Percentiles rank a stretch among this genome's conserved stretches.
These are phyloP conservation scores for Syzygium syzygioides DNA, from an alignment of 441 rosid genomes.

Conservation along the genomic window DNA sequence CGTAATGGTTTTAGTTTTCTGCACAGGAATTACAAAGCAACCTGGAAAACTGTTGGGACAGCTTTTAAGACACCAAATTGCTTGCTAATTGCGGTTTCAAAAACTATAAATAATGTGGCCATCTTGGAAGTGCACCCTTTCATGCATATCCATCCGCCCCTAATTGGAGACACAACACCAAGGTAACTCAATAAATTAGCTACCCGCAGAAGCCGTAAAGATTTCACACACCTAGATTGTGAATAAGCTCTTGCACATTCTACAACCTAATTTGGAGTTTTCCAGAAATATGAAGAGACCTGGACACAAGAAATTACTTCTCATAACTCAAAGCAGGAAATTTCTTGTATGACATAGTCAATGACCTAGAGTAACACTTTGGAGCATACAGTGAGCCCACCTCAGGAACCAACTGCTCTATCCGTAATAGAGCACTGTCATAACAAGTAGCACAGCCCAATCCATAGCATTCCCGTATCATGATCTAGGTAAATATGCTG, in stretches of 20 bases:
- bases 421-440: neutral
- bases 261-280: neutral
- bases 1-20: neutral
- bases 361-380: neutral
- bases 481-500: neutral
- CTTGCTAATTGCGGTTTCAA: neutral
- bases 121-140: neutral
- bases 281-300: neutral
- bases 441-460: neutral
- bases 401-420: neutral
- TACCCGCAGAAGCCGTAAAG: neutral
- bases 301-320: neutral
- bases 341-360: neutral
- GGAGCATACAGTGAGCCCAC: neutral
- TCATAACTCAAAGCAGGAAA: neutral
- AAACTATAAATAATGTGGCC: neutral
- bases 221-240: neutral
- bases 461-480: neutral
- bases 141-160: neutral
- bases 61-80: neutral
- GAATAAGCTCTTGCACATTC: neutral
- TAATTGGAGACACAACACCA: neutral
- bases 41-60: neutral
- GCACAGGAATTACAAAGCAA: neutral
- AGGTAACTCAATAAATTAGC: neutral